Percentiles rank a stretch among this genome's conserved stretches.
These are phyloP conservation scores for Pseudocercospora ulei DNA, from an alignment of 2,329 filamentous ascomycete genomes.

Conservation along the genomic window DNA sequence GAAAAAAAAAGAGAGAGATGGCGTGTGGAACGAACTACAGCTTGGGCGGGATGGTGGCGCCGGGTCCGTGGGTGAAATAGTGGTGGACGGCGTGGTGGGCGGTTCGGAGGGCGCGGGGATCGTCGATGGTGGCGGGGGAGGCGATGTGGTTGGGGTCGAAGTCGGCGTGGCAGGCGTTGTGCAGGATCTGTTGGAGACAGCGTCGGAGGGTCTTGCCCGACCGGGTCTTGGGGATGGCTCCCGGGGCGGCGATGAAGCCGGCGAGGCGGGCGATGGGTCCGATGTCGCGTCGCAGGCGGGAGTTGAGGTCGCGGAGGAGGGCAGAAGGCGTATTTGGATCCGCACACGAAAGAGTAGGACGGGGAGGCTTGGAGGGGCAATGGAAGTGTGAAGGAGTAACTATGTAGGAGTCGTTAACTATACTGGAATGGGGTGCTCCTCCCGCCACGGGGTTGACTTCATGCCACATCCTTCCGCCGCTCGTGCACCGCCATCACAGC, in stretches of 20 bases:
- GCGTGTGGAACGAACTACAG: too few relatives aligned
- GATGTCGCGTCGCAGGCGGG: slow-evolving; percentile 65
- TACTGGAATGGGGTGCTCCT: too few relatives aligned
- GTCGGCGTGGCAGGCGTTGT: slow-evolving; percentile 67
- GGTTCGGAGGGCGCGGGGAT: slow-evolving; percentile 61
- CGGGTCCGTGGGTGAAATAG: slow-evolving; percentile 54
- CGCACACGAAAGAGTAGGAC: too few relatives aligned
- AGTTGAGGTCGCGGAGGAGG: slow-evolving; percentile 57
- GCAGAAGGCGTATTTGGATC: slow-evolving; percentile 43
- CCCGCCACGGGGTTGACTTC: not conserved
- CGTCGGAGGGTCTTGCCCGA: slow-evolving; percentile 84
- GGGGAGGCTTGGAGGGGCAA: too few relatives aligned
- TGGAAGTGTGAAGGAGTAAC: too few relatives aligned
- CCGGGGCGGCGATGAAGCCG: slow-evolving; percentile 72
- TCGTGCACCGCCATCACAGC: slow-evolving; percentile 13
- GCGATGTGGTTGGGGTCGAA: slow-evolving; percentile 61
- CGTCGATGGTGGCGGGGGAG: slow-evolving; percentile 79
- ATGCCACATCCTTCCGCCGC: not conserved
- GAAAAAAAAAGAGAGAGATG: too few relatives aligned
- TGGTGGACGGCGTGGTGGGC: slow-evolving; percentile 61
- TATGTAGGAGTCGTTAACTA: too few relatives aligned
- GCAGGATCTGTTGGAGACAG: slow-evolving; percentile 71
- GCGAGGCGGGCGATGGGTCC: slow-evolving; percentile 78
- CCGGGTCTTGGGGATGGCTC: slow-evolving; percentile 83
- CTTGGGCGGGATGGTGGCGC: slow-evolving; percentile 32